A percentile compares a stretch with the other conserved stretches of the same genome.
These are phyloP conservation scores for Aspergillus intermedius DNA, from an alignment of 2,329 filamentous ascomycete species.

Conservation along the genomic window DNA sequence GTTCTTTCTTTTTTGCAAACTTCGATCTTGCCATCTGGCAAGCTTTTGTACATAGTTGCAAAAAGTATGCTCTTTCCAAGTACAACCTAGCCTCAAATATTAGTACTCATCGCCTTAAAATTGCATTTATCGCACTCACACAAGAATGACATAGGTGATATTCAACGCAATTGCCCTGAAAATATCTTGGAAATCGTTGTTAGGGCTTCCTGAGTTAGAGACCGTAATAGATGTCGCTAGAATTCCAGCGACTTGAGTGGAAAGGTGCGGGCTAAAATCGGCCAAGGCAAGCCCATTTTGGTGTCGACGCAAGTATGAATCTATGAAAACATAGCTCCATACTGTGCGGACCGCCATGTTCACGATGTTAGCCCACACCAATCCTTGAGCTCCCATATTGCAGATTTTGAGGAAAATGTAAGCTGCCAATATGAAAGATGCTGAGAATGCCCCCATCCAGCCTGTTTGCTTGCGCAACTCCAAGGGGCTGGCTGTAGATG, in stretches of 20 bases:
- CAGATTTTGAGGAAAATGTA: conserved; percentile 67
- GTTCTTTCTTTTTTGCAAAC: conserved; percentile 16
- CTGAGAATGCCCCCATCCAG: conserved; percentile 80
- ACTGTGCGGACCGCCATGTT: conserved; percentile 82
- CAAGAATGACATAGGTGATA: conserved; percentile 46
- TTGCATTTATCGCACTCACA: conserved; percentile 49
- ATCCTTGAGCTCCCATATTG: conserved; percentile 65
- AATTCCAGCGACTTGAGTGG: conserved; percentile 40
- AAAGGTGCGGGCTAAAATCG: conserved; percentile 40
- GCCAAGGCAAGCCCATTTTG: conserved; percentile 38
- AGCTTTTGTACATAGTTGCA: conserved; percentile 17
- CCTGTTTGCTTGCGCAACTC: conserved; percentile 71
- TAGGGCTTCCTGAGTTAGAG: conserved; percentile 14
- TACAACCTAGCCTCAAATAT: conserved; percentile 25
- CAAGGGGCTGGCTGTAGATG: conserved; percentile 69
- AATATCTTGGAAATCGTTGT: conserved; percentile 18
- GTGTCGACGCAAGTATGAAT: conserved; percentile 51
- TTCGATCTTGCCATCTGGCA: conserved; percentile 12
- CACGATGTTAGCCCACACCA: conserved; percentile 80
- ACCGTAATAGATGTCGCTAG: conserved; percentile 41
- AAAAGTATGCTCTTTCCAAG: conserved; percentile 28
- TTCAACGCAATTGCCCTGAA: conserved; percentile 47
- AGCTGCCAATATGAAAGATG: conserved; percentile 66
- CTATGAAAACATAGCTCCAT: conserved; percentile 73
- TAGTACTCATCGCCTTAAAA: conserved; percentile 11